Percentiles rank a stretch among this genome's conserved stretches.
Conservation (phyloP, 2,329 filamentous ascomycete species). For the Talaromyces sp. region DNA sequence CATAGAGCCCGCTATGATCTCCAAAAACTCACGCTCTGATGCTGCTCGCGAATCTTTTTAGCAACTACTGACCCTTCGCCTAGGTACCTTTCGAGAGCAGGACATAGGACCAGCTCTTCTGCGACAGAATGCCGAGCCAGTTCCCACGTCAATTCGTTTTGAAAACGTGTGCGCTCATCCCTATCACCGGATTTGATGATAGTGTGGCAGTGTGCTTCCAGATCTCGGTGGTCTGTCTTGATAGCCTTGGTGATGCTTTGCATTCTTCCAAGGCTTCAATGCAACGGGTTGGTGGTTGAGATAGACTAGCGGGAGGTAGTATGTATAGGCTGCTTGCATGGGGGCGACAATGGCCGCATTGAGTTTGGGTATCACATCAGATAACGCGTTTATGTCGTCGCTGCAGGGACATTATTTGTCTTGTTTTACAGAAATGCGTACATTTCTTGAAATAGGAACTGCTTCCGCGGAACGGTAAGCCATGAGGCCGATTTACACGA, state of each 20-base stretch:
- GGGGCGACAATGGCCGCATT: not conserved
- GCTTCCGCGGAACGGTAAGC: not conserved
- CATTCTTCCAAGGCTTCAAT: not conserved
- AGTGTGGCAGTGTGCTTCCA: slow-evolving; percentile 41
- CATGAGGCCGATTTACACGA: not conserved
- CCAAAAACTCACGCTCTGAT: slow-evolving; percentile 34
- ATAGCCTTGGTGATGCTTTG: slow-evolving; percentile 32
- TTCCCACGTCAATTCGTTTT: slow-evolving; percentile 52
- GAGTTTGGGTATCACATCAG: not conserved
- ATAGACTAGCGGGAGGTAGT: not conserved
- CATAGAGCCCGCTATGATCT: not conserved
- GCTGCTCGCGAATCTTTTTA: slow-evolving; percentile 45
- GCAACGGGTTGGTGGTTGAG: not conserved
- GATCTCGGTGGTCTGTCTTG: slow-evolving; percentile 37
- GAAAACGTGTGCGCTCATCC: slow-evolving; percentile 42
- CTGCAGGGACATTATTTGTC: no score
- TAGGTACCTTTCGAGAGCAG: slow-evolving; percentile 49
- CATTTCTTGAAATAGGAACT: not conserved
- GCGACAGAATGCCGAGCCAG: slow-evolving; percentile 48
- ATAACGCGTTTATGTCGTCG: no score
- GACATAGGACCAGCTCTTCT: slow-evolving; percentile 53
- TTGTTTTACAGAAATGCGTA: no score
- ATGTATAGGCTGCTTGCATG: not conserved
- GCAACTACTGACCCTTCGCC: slow-evolving; percentile 41
- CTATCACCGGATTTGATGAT: slow-evolving; percentile 38